Base-by-base conservation (phyloP, 306 rosid species). In the Styphnolobium japonicum region DNA sequence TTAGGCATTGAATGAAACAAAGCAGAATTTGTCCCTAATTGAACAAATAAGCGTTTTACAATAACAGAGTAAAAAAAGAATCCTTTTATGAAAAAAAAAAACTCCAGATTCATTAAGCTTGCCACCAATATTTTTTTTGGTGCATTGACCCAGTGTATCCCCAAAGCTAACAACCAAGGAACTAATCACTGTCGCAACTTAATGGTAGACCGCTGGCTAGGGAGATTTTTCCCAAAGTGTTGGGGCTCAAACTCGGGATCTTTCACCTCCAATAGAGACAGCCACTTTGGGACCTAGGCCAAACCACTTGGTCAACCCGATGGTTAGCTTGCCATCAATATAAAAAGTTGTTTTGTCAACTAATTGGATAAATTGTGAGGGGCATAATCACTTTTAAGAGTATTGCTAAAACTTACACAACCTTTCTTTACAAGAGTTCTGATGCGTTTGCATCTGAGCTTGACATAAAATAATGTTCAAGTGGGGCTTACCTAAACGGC, bases 1-100 rank as follows among this genome's bases (percentile, higher is more conserved):
- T 53, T 71, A 75, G 48, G 40, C 76, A 60, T 43, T 60, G 45
- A 74, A 39, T 61, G 64, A 52, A 75, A 39, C 15, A 16, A 85
- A 67, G 56, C 15, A 62, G 6, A 79, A 71, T 31, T 22, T 58
- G 33, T 33, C 18, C 67, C 16, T 58, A 71, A 37, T 45, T 8
- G 29, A 61, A 77, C 33, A 53, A 56, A 82, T 52, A 2, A 75
- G 36, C 42, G 55, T 55, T 68, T 37, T 48, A 49, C 15, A 53
- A 45, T 23, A 57, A 51, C 9, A n/a, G 0, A 36, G 27, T 56
- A 22, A 23, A 58, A 40, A 37, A 18, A n/a, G 14, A 67, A 34
- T 45, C 25, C 14, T 9, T 56, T 65, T 55, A 2, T 33, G 55
- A 8, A 42, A 52, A 52, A 1, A 67, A 65, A 55, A 60, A 5